These are phyloP conservation scores for Elaphomyces granulatus DNA, from an alignment of 495 filamentous ascomycete species.

Conservation along the genomic window DNA sequence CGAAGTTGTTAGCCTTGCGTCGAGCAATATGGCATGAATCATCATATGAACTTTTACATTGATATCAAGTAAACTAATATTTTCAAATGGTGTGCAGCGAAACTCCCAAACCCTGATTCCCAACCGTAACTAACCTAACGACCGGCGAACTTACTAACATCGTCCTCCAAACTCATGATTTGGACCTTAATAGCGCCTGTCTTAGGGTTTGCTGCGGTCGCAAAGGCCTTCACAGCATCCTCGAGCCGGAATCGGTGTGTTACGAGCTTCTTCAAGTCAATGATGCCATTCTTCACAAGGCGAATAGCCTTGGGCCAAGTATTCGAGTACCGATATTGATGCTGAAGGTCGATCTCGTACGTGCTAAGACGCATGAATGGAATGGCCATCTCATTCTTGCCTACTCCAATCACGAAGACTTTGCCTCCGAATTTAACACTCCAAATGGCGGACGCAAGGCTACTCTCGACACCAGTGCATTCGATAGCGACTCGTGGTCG, in stretches of 20 bases:
- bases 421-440: slow-evolving; percentile 83
- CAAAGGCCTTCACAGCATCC: slow-evolving; percentile 78
- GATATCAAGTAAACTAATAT: background rate
- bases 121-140: too few species aligned
- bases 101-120: too few species aligned
- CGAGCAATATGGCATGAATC: too few species aligned
- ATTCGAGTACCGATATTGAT: slow-evolving; percentile 92
- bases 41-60: too few species aligned
- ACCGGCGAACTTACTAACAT: too few species aligned
- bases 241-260: slow-evolving; percentile 79
- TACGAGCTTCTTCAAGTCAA: slow-evolving; percentile 66
- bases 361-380: slow-evolving; percentile 87
- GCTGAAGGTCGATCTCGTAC: slow-evolving; percentile 83
- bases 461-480: slow-evolving; percentile 88
- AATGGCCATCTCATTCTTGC: slow-evolving; percentile 85
- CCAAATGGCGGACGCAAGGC: slow-evolving; percentile 71
- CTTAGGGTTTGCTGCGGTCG: slow-evolving; percentile 71
- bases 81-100: too few species aligned
- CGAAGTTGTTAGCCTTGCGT: too few species aligned
- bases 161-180: slow-evolving; percentile 46
- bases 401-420: slow-evolving; percentile 86
- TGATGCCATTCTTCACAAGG: slow-evolving; percentile 64
- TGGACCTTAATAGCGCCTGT: slow-evolving; percentile 92
- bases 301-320: slow-evolving; percentile 91
- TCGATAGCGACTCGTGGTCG: slow-evolving; percentile 68